Conservation (phyloP, 108 stramenopile genomes). For the Parietichytrium sp. region DNA sequence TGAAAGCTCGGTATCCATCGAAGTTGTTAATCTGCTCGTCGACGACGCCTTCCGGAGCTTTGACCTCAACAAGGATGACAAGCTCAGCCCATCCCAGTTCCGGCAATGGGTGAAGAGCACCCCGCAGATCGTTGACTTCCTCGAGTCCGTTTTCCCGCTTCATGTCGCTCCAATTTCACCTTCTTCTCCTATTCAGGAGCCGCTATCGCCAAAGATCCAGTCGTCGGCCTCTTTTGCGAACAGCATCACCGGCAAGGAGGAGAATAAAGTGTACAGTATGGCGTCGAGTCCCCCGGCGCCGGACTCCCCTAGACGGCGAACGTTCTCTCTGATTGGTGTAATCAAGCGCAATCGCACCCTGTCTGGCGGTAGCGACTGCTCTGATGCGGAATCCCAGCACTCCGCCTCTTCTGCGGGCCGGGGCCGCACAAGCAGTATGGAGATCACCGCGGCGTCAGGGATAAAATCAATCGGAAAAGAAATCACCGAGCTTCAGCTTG, state of each 20-base stretch:
- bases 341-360: no score
- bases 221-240: background rate
- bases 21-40: conserved; percentile 53
- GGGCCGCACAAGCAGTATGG: background rate
- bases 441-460: no score
- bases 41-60: conserved; percentile 59
- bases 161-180: background rate
- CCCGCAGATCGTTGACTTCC: background rate
- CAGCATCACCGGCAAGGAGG: background rate
- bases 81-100: conserved; percentile 54
- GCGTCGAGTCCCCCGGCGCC: conserved; percentile 22
- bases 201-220: no score
- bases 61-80: conserved; percentile 59
- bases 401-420: background rate
- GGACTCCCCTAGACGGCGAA: background rate
- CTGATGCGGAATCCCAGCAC: no score
- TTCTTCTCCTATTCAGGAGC: no score
- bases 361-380: no score
- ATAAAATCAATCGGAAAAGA: background rate
- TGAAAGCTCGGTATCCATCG: background rate
- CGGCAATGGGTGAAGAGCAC: conserved; percentile 23
- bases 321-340: background rate
- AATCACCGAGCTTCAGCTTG: background rate
- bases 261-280: background rate
- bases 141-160: conserved; percentile 19